Conservation (phyloP, 495 filamentous ascomycete species). For the Penicillium macrosclerotiorum region DNA sequence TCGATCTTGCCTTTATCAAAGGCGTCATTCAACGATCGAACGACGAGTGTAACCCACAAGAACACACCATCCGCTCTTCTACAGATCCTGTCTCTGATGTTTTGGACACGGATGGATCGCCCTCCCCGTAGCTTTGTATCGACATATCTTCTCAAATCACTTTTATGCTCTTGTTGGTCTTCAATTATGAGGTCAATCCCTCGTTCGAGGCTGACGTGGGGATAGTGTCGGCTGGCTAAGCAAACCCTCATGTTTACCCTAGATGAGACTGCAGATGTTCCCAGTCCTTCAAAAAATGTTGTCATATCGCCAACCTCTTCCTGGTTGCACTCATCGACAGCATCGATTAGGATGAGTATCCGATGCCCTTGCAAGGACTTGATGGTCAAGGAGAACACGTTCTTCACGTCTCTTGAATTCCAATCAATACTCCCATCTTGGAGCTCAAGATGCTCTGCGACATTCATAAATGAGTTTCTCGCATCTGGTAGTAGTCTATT, state of each 20-base stretch:
- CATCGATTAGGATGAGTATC: neutral
- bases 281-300: neutral
- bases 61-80: neutral
- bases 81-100: neutral
- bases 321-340: neutral
- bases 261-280: neutral
- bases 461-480: neutral
- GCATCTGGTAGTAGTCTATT: neutral
- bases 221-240: constrained; percentile 2
- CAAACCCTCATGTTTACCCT: neutral
- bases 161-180: neutral
- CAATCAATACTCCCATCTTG: neutral
- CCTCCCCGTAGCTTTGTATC: neutral
- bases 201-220: neutral
- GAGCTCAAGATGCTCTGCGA: neutral
- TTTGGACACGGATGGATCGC: neutral
- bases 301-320: neutral
- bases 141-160: neutral
- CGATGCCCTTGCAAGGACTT: neutral
- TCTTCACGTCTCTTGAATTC: neutral
- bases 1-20: neutral
- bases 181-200: neutral
- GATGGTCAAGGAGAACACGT: neutral
- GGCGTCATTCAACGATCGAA: neutral
- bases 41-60: neutral